A percentile compares a stretch with the other conserved stretches of the same genome.
Evolutionary conservation across 768 basidiomycete genomes (phyloP).

Genomic region (Mycena filopes): DNA sequence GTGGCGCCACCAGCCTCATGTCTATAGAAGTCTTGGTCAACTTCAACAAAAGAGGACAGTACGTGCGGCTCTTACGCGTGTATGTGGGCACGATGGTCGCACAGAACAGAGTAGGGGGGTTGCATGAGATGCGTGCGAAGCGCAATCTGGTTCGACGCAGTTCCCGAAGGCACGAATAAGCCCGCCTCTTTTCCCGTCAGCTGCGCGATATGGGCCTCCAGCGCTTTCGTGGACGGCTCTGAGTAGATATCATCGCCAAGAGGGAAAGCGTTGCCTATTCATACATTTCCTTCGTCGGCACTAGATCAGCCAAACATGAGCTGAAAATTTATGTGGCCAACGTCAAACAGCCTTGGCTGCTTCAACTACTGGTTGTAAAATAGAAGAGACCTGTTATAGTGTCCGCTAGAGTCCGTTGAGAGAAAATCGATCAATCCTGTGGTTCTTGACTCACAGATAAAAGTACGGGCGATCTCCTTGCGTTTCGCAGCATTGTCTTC

Average conservation of each 20-base stretch:
- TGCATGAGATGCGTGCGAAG: conserved; percentile 88
- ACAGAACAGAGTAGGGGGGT: conserved; percentile 91
- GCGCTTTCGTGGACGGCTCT: conserved; percentile 53
- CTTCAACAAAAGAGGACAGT: not conserved
- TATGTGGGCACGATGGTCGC: conserved; percentile 89
- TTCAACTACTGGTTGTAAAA: no score
- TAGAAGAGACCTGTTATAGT: no score
- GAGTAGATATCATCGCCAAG: conserved; percentile 82
- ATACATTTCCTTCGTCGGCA: conserved; percentile 80
- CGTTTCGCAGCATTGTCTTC: conserved; percentile 66
- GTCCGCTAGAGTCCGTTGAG: conserved; percentile 52
- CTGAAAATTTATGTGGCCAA: no score
- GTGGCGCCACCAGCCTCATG: conserved; percentile 94
- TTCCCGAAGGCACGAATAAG: conserved; percentile 88
- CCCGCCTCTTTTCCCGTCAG: conserved; percentile 92
- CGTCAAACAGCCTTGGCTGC: no score
- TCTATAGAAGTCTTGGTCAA: conserved; percentile 49
- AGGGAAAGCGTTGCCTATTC: conserved; percentile 71
- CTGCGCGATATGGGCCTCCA: conserved; percentile 78
- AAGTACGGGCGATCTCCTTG: conserved; percentile 70
- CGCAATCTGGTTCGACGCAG: conserved; percentile 90
- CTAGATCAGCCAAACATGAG: no score
- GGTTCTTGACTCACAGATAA: conserved; percentile 66
- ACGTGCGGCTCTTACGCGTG: conserved; percentile 64
- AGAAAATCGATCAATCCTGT: conserved; percentile 12